A percentile compares a stretch with the other conserved stretches of the same genome.
Evolutionary conservation across 495 filamentous ascomycete genomes (phyloP).

Genomic region (Penicillium verhagenii): DNA sequence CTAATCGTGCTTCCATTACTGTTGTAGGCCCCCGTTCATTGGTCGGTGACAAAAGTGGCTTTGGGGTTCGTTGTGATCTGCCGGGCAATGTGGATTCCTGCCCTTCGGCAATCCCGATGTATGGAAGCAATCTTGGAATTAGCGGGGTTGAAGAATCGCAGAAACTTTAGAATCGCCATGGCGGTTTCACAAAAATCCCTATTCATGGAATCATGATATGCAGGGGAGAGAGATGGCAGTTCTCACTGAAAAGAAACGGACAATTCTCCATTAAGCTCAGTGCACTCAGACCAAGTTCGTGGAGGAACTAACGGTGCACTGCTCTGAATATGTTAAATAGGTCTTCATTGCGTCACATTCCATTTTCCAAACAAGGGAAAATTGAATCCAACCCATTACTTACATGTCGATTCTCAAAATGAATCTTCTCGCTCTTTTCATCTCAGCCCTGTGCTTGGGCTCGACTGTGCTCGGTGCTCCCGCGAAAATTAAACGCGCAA

Average conservation of each 20-base stretch:
- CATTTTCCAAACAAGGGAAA: not conserved
- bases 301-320: no score
- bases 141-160: not conserved
- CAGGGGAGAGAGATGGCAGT: not conserved
- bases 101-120: no score
- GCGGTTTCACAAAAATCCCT: not conserved
- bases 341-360: no score
- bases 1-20: not conserved
- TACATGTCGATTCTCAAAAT: not conserved
- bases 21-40: no score
- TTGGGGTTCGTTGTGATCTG: no score
- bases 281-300: not conserved
- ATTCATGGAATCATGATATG: constrained; percentile 14
- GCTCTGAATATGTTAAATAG: not conserved
- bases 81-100: not conserved
- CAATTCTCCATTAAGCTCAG: no score
- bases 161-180: no score
- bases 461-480: constrained; percentile 10
- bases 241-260: not conserved
- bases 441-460: constrained; percentile 10
- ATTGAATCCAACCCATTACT: not conserved
- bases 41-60: no score
- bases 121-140: not conserved
- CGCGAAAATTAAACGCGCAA: constrained; percentile 7
- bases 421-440: not conserved